Conservation (phyloP, 2,329 filamentous ascomycete genomes). For the Colletotrichum sp. region DNA sequence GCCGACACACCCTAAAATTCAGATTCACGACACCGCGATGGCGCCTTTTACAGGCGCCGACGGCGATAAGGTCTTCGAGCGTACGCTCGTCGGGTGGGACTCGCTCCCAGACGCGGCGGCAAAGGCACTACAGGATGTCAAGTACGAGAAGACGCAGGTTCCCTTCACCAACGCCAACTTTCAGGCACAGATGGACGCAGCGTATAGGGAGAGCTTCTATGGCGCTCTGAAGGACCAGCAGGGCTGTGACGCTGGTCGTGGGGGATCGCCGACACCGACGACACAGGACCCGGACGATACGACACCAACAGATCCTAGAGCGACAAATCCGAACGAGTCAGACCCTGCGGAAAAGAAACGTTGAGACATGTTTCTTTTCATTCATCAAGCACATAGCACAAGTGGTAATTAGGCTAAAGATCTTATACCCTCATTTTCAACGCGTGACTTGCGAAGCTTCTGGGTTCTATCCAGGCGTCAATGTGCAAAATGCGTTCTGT, state of each 20-base stretch:
- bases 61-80: not conserved
- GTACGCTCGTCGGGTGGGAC: not conserved
- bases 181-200: not conserved
- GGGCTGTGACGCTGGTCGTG: not conserved
- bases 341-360: not conserved
- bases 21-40: not conserved
- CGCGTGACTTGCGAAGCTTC: not conserved
- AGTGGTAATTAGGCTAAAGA: no score
- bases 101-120: not conserved
- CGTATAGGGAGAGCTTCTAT: not conserved
- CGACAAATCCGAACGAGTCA: not conserved
- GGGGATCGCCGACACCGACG: not conserved
- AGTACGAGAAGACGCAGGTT: not conserved
- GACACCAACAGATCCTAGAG: not conserved
- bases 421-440: accelerated
- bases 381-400: not conserved
- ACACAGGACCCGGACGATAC: not conserved
- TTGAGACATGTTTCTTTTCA: not conserved
- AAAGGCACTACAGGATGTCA: not conserved
- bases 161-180: not conserved
- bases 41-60: not conserved
- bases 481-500: not conserved
- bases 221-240: not conserved
- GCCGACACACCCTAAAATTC: not conserved
- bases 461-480: accelerated